phyloP scores from a whole-genome alignment of 2,329 filamentous ascomycete species.

The Pyricularia sp. region DNA sequence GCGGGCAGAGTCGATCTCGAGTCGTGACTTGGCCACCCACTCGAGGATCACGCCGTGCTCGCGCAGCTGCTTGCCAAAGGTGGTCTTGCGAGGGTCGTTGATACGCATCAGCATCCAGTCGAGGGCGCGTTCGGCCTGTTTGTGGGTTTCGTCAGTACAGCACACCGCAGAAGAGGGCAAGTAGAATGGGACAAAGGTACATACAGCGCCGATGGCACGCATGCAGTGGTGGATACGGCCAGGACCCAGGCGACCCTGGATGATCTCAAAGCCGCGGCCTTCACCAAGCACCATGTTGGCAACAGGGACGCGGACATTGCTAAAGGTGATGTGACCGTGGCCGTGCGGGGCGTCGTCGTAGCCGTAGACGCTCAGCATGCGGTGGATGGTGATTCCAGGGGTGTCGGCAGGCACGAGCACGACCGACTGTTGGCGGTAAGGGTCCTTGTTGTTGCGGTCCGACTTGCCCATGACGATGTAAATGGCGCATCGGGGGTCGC shows the following conservation, averaged over 20 bases:
- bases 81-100: constrained; percentile 84
- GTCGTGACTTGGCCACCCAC: constrained; percentile 83
- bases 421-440: constrained; percentile 89
- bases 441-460: constrained; percentile 62
- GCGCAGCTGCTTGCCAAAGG: constrained; percentile 79
- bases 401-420: constrained; percentile 75
- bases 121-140: constrained; percentile 71
- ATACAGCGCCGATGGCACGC: constrained; percentile 78
- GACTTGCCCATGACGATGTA: constrained; percentile 97
- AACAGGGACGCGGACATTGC: constrained; percentile 79
- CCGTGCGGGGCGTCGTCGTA: constrained; percentile 98
- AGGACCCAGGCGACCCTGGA: constrained; percentile 90
- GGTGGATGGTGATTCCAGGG: constrained; percentile 82
- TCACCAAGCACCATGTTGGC: constrained; percentile 84
- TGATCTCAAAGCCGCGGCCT: constrained; percentile 94
- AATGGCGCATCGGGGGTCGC: constrained; percentile 83
- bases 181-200: constrained; percentile 15
- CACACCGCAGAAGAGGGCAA: background rate
- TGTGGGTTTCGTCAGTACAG: background rate
- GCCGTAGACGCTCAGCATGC: constrained; percentile 90
- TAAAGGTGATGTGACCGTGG: constrained; percentile 85
- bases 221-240: constrained; percentile 98
- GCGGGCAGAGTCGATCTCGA: constrained; percentile 89
- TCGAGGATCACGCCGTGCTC: constrained; percentile 93
- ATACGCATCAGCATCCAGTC: constrained; percentile 93